Base-by-base conservation (phyloP, 306 rosid species). In the Amphicarpaea edgeworthii region DNA sequence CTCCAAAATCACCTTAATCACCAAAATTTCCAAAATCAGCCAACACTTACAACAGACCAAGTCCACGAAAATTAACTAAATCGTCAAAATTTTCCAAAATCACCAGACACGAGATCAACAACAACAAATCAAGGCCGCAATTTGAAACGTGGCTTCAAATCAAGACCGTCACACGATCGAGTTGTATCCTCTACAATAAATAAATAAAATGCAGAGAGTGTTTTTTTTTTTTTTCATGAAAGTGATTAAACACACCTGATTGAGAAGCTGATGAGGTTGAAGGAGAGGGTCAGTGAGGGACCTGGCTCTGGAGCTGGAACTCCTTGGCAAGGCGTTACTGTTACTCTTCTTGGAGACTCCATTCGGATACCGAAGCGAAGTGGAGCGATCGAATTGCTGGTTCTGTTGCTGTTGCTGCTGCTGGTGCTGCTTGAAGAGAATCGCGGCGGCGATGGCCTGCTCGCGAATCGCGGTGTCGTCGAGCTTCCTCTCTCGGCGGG, bases 371-470 rank as follows among this genome's bases (percentile, higher is more conserved):
- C 98, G 86, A 1, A 92, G 83, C 3, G 99, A 96, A 68, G 81
- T 50, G 20, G 97, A 89, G 12, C 99, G 99, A 82, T 96, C 96
- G 76, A 96, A 90, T 7, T 88, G 85, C 28, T 86, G 87, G n/a
- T n/a, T n/a, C n/a, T n/a, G 49, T 70, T 91, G 75, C 72, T 62
- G 90, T 55, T 86, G 87, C 58, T 32, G 43, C 2, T 89, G 92
- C 53, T 72, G 93, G 61, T 89, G 94, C 61, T 83, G 96, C 66
- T 83, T 86, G 76, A 88, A 86, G 54, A 92, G 88, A 23, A 93
- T 84, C 9, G 99, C 99, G 10, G 99, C 97, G 10, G 96, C 97
- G 42, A 90, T 85, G 21, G 95, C 97, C 67, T 94, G 98, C 12
- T 94, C 93, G 0, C 87, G 93, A 73, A 89, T 78, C 12, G 76